Base-by-base conservation (phyloP, 2,329 filamentous ascomycete species). In the Tolypocladium ovalisporum region DNA sequence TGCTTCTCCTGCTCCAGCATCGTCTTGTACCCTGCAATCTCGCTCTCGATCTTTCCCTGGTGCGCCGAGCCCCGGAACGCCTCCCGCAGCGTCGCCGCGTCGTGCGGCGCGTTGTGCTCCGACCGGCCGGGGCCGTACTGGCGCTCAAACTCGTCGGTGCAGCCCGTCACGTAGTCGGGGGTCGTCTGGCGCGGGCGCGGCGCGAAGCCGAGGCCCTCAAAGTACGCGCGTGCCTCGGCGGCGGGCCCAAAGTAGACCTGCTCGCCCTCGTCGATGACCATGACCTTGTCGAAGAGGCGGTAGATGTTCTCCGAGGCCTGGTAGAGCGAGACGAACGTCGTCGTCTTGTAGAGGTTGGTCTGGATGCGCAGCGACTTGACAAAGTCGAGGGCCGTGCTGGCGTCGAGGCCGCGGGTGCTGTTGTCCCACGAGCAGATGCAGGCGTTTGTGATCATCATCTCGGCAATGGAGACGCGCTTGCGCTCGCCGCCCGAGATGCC, bases 241-340 rank as follows among this genome's bases (percentile, higher is more conserved):
- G 82, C 74, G 0, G 86, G 85, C 1, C 89, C 89, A 59, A 89
- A 91, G 73, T 85, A 94, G 37, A 89, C 87, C 68, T 91, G 85
- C 34, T 80, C 82, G 2, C 89, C 89, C 44, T 82, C 80, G 60
- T 92, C 87, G 57, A 94, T 88, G 39, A 92, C 87, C 65, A 95
- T 75, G 15, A 94, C 89, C 70, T 93, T 94, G 75, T 95, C 89
- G 60, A 93, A 92, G 37, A 85, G 82, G 27, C 78, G 78, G 73
- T 89, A 92, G 60, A 93, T 90, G 64, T 84, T 90, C 71, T 94
- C 88, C 0, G 87, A 90, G 0, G 89, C 89, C 68, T 95, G 90
- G 70, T 95, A 96, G 0, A 96, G 76, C 0, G 90, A 90, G 1
- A 95, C 89, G 60, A 94, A 92, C 0, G 90, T 94, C 1, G 88